Evolutionary conservation across 2,329 filamentous ascomycete genomes (phyloP), one percentile per base, ranked within the genome.

Genomic region (Penicillium sp.): DNA sequence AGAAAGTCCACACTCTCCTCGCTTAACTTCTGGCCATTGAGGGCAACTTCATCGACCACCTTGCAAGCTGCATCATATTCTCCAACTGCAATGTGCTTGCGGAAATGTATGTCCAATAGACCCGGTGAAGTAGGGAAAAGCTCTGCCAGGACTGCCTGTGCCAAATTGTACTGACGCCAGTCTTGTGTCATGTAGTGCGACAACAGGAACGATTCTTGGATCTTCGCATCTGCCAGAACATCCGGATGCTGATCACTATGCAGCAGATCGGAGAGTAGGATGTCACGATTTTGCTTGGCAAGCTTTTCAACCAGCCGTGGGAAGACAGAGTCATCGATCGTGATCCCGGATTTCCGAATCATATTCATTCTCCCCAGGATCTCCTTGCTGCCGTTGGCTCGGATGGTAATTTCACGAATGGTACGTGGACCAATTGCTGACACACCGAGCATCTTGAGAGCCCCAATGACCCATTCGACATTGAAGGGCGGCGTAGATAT

Each of bases 401-500:
- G 82, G 10, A 88, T 71, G 3, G 87, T 90, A 71, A 96, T 85
- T 42, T 92, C 87, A 60, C 92, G 88, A 18, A 96, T 70, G 3
- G 91, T 89, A 16, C 88, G 76, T 0, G 91, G 88, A 0, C 92
- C 92, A 58, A 96, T 87, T 31, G 80, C 77, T 44, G 84, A 79
- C 5, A 95, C 77, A 2, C 89, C 89, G 48, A 96, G 83, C 64
- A 89, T 84, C 52, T 83, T 80, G 16, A 94, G 77, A 6, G 89
- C 81, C 29, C 83, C 83, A 51, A 95, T 84, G 23, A 91, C 85
- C 60, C 88, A 83, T 52, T 92, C 86, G 9, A 92, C 78, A 1
- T 87, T 84, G 19, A 94, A 81, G 71, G 90, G 89, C 53, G 80
- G 87, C 1, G 87, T 89, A 9, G 92, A 92, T 69, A 96, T 92